These are phyloP conservation scores for Globisporangium paroecandrum DNA, from an alignment of 352 stramenopile species.

Conservation along the genomic window DNA sequence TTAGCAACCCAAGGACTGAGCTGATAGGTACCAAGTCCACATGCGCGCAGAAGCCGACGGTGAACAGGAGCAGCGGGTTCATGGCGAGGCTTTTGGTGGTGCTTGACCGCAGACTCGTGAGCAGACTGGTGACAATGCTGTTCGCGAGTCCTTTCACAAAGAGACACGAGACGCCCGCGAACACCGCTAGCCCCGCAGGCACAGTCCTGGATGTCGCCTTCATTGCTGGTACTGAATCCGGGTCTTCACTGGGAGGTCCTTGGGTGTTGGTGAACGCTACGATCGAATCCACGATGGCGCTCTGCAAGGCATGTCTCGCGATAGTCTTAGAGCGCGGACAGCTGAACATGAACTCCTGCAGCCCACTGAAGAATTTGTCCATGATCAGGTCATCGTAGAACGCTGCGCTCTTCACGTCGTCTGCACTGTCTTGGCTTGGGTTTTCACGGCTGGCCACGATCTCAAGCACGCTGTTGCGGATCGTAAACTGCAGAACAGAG, in stretches of 20 bases:
- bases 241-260: not conserved
- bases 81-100: not conserved
- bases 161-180: constrained; percentile 29
- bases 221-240: not conserved
- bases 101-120: constrained; percentile 6
- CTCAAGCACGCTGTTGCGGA: constrained; percentile 20
- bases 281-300: constrained; percentile 16
- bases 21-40: constrained; percentile 33
- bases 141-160: constrained; percentile 45
- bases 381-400: constrained; percentile 55
- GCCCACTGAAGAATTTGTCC: constrained; percentile 51
- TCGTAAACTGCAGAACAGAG: constrained; percentile 24
- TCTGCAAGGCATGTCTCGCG: constrained; percentile 24
- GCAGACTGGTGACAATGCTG: constrained; percentile 21
- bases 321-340: constrained; percentile 32
- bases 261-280: not conserved
- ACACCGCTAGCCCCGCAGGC: constrained; percentile 25
- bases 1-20: constrained; percentile 28
- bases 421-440: not conserved
- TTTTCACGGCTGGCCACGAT: not conserved
- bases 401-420: not conserved
- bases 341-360: constrained; percentile 59
- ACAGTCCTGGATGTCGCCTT: not conserved
- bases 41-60: constrained; percentile 41
- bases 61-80: constrained; percentile 21